These are phyloP conservation scores for Neocallimastix lanati DNA, from an alignment of 192 early-diverging fungal genomes.

Conservation along the genomic window DNA sequence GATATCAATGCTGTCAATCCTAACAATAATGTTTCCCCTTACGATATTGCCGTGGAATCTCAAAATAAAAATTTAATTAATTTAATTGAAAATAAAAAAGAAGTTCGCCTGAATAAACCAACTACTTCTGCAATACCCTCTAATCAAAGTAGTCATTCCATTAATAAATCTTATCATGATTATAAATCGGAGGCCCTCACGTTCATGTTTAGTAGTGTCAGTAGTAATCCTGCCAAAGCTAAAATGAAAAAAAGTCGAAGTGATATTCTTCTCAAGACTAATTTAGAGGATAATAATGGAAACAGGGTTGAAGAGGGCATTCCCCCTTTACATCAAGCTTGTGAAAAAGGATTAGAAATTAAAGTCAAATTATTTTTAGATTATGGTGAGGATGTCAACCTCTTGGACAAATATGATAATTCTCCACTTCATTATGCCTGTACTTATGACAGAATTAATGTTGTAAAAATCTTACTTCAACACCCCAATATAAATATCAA, in stretches of 20 bases:
- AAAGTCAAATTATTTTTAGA: not conserved
- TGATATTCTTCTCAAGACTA: not conserved
- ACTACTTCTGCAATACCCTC: no score
- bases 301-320: not conserved
- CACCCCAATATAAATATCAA: not conserved
- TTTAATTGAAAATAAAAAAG: not conserved
- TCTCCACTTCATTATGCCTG: not conserved
- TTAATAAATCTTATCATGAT: not conserved
- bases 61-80: not conserved
- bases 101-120: not conserved
- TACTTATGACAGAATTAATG: not conserved
- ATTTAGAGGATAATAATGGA: not conserved
- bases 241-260: not conserved
- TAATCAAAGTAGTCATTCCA: no score
- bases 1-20: not conserved
- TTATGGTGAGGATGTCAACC: not conserved
- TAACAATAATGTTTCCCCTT: not conserved
- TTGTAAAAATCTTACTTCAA: not conserved
- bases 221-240: not conserved
- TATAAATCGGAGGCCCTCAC: not conserved
- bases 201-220: not conserved
- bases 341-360: not conserved
- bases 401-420: not conserved
- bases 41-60: not conserved
- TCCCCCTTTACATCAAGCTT: not conserved